Base-by-base conservation (phyloP, 495 filamentous ascomycete species). In the Cairneyella variabilis region DNA sequence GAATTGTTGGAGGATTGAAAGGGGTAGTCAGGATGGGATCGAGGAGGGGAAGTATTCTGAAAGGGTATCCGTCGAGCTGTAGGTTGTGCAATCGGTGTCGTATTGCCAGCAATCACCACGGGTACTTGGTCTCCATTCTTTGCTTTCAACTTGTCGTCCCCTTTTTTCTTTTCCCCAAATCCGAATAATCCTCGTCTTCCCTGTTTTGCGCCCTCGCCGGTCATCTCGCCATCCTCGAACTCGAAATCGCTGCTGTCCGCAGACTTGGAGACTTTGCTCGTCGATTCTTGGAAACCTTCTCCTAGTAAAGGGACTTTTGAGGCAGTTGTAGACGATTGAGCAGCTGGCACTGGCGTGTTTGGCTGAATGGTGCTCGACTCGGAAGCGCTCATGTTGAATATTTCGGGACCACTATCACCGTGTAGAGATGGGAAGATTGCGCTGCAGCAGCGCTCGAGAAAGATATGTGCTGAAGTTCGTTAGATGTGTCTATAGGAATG, bases 81-180 rank as follows among this genome's bases (percentile, higher is more conserved):
- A 17, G 59, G 59, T 36, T 51, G 45, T 18, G 62, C 56, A 41
- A 63, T 59, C 27, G 48, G 49, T 20, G 40, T 32, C 16, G 45
- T 36, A 53, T 39, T 51, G 25, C 25, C 49, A 37, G 25, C 32
- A 34, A n/a, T 48, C 23, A 36, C 30, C 39, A 21, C 34, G 45
- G 51, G 59, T 14, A 39, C 48, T 48, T 49, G 39, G 17, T 50
- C 59, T 14, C 11, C 56, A 34, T 54, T 66, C 62, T 54, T 53
- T 69, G 67, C 54, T 50, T 63, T 54, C 62, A 57, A 51, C 73
- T 78, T 49, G 59, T 58, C 56, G 67, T 77, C 68, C 17, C 81
- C 74, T 49, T 81, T 84, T 66, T 85, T 86, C 73, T 84, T 86
- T n/a, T n/a, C n/a, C 40, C 83, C 83, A 48, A 87, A 77, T 10